phyloP scores from a whole-genome alignment of 2,329 filamentous ascomycete genomes.

The Diaporthe sp. region DNA sequence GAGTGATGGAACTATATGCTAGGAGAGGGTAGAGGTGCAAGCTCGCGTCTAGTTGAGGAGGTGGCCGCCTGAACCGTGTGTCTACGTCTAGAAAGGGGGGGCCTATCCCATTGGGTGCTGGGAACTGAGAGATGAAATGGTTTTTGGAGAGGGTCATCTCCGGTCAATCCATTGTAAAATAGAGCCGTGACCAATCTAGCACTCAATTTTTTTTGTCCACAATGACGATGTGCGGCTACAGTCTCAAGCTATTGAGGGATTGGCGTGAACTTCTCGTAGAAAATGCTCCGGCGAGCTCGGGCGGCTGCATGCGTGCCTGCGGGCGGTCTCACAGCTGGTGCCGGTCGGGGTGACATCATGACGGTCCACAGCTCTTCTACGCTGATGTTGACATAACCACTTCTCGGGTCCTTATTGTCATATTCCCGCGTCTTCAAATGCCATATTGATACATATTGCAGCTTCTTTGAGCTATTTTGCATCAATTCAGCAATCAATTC shows the following conservation, averaged over 20 bases:
- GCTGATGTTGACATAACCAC: slow-evolving; percentile 25
- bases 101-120: slow-evolving; percentile 55
- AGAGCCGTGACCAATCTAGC: slow-evolving; percentile 70
- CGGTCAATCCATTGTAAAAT: slow-evolving; percentile 70
- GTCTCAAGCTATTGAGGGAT: background rate
- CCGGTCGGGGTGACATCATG: slow-evolving; percentile 27
- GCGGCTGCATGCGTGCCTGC: background rate
- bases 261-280: background rate
- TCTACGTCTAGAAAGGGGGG: slow-evolving; percentile 60
- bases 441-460: background rate
- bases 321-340: background rate
- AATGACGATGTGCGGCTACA: slow-evolving; percentile 27
- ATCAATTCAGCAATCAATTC: background rate
- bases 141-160: slow-evolving; percentile 55
- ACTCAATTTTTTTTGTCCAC: slow-evolving; percentile 70
- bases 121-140: slow-evolving; percentile 57
- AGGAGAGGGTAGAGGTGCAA: slow-evolving; percentile 41
- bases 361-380: background rate
- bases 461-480: background rate
- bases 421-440: background rate
- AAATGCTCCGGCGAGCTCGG: slow-evolving; percentile 6
- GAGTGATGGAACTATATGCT: slow-evolving; percentile 39
- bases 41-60: slow-evolving; percentile 48
- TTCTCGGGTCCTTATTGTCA: background rate
- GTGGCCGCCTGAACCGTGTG: slow-evolving; percentile 58